These are phyloP conservation scores for Kwoniella europaea DNA, from an alignment of 768 basidiomycete species.

Conservation along the genomic window DNA sequence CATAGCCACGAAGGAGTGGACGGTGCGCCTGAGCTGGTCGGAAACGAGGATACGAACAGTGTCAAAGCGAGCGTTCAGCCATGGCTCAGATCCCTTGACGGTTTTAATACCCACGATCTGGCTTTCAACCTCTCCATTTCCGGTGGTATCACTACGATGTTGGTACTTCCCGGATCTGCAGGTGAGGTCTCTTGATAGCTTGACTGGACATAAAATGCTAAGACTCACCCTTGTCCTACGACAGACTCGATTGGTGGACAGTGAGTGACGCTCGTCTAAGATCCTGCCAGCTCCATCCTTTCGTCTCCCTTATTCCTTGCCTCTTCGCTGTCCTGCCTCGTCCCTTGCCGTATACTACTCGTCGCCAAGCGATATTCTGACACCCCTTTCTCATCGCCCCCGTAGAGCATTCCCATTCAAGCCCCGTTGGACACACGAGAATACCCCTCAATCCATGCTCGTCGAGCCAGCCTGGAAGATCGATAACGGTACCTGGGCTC, in stretches of 20 bases:
- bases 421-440: constrained; percentile 70
- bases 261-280: constrained; percentile 1
- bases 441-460: constrained; percentile 71
- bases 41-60: too few relatives aligned
- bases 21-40: too few relatives aligned
- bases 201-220: background rate
- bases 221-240: too few relatives aligned
- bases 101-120: constrained; percentile 81
- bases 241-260: constrained; percentile 73
- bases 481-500: constrained; percentile 59
- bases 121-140: constrained; percentile 74
- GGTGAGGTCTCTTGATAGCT: background rate
- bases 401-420: constrained; percentile 72
- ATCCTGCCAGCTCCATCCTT: too few relatives aligned
- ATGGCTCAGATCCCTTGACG: constrained; percentile 77
- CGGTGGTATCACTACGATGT: constrained; percentile 84
- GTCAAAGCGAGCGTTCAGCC: constrained; percentile 67
- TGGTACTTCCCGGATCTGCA: constrained; percentile 72
- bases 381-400: too few relatives aligned
- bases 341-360: too few relatives aligned
- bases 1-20: too few relatives aligned
- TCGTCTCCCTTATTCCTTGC: too few relatives aligned
- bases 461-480: constrained; percentile 74
- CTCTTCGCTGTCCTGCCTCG: too few relatives aligned
- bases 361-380: too few relatives aligned